phyloP scores from a whole-genome alignment of 2,329 filamentous ascomycete genomes.

The Chaetomiaceae sp. region DNA sequence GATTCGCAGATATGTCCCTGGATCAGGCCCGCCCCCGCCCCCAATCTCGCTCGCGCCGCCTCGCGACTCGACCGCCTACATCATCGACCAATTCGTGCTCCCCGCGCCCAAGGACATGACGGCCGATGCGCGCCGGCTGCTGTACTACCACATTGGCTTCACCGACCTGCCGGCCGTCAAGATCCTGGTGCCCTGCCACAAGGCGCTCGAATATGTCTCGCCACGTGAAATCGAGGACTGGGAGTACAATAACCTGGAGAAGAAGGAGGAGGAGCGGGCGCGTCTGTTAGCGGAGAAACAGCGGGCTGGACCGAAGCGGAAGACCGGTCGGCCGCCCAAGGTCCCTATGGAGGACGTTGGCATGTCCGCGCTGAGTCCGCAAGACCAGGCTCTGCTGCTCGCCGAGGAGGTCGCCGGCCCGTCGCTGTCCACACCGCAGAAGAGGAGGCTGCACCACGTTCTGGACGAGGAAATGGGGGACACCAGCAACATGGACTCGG shows the following conservation, averaged over 20 bases:
- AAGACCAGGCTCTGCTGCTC: conserved; percentile 29
- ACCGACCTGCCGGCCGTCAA: conserved; percentile 47
- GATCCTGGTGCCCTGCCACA: conserved; percentile 42
- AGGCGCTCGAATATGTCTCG: conserved; percentile 56
- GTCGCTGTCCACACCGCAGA: conserved; percentile 39
- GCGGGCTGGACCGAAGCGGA: conserved; percentile 5
- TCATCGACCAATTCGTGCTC: conserved; percentile 49
- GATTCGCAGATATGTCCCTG: conserved; percentile 25
- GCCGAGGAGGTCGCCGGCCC: conserved; percentile 32
- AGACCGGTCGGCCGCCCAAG: conserved; percentile 16
- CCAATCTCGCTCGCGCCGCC: conserved; percentile 45
- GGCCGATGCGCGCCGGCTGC: conserved; percentile 35
- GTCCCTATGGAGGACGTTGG: conserved; percentile 10
- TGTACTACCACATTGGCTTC: conserved; percentile 54
- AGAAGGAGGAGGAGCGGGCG: conserved; percentile 37
- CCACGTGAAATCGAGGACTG: conserved; percentile 53
- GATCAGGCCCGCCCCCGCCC: conserved; percentile 45
- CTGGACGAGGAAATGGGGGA: conserved; percentile 22
- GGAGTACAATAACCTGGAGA: conserved; percentile 44
- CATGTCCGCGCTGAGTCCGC: conserved; percentile 10
- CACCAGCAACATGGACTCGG: conserved; percentile 19
- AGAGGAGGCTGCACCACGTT: conserved; percentile 29
- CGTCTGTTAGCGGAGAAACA: conserved; percentile 11
- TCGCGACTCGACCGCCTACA: conserved; percentile 52
- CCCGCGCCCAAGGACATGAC: conserved; percentile 32